Evolutionary conservation across 495 filamentous ascomycete species (phyloP).

Genomic region (Hypoxylon subgilvum): DNA sequence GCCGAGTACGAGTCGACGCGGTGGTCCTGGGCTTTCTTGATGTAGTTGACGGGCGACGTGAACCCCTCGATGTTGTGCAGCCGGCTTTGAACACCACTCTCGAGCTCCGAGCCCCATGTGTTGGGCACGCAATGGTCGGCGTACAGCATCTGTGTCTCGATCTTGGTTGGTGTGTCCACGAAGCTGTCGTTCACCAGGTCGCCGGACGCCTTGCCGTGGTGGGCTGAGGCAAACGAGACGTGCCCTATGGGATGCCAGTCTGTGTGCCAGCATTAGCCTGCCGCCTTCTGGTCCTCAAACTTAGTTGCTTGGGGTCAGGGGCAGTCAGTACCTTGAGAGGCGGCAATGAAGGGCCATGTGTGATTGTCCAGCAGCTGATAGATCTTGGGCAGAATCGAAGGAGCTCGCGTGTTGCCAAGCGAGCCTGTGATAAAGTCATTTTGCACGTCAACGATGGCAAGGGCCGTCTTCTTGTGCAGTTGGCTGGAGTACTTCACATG

Average conservation of each 20-base stretch:
- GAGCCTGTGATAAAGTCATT: slow-evolving; percentile 46
- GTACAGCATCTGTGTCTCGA: slow-evolving; percentile 37
- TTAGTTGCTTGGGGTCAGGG: background rate
- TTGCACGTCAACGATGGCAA: slow-evolving; percentile 42
- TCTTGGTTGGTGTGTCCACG: slow-evolving; percentile 30
- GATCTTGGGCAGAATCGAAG: slow-evolving; percentile 39
- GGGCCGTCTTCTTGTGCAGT: slow-evolving; percentile 40
- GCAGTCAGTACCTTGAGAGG: slow-evolving; percentile 43
- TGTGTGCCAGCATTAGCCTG: background rate
- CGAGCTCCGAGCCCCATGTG: slow-evolving; percentile 41
- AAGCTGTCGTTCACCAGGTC: slow-evolving; percentile 34
- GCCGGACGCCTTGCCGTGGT: slow-evolving; percentile 21
- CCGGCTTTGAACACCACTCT: slow-evolving; percentile 33
- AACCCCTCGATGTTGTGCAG: slow-evolving; percentile 40
- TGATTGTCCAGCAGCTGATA: slow-evolving; percentile 41
- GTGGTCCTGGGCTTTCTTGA: slow-evolving; percentile 46
- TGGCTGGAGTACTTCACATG: slow-evolving; percentile 22
- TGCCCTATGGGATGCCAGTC: slow-evolving; percentile 39
- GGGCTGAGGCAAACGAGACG: slow-evolving; percentile 38
- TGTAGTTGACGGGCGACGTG: slow-evolving; percentile 36
- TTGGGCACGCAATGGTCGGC: slow-evolving; percentile 41
- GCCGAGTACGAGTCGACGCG: slow-evolving; percentile 41
- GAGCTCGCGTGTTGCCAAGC: slow-evolving; percentile 34
- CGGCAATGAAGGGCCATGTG: slow-evolving; percentile 43
- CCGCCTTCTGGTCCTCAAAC: background rate